Evolutionary conservation across 257 asterid genomes (phyloP), one percentile per base, ranked within the genome.

Genomic region (Jacaranda copaia): DNA sequence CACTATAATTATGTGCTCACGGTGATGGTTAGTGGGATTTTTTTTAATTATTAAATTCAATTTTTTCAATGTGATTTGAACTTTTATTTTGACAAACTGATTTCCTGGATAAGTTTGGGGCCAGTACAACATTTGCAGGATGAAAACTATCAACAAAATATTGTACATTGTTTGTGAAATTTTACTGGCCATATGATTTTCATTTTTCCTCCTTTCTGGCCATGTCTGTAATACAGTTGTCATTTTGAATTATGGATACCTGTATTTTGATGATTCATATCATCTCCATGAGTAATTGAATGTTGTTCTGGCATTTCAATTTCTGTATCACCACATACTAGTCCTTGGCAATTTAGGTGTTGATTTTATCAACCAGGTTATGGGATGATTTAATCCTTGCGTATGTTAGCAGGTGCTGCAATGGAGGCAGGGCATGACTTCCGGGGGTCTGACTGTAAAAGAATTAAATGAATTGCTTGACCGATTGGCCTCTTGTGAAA

Each of bases 401-500:
- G 60, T 76, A 71, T 56, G 69, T 74, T 70, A 62, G 51, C 87
- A 93, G 98, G 96, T 95, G 62, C 84, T 95, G 52, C 93, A 91
- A 70, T 74, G 88, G 71, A 88, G 99, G 86, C 99, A 91, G 78
- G 96, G 94, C 74, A 84, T 88, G 88, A 70, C 91, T 53, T 93
- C 98, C 62, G 97, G 94, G 49, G 98, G 88, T 42, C 86, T 95
- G 39, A 88, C 94, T 46, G 83, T 91, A 77, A 84, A 82, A 79
- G 89, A 91, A 79, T 60, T 95, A 77, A 95, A 95, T 87, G 90
- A 90, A 52, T 79, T 91, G 86, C 97, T 95, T 82, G 98, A 95
- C 85, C 93, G 88, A 67, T 83, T 95, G 83, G 91, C 98, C 25
- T 85, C 98, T 15, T 71, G 88, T 71, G 97, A 91, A 71, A 91